Percentiles rank a stretch among this genome's conserved stretches.
phyloP scores from a whole-genome alignment of 2,329 filamentous ascomycete genomes.

The Fusarium temperatum region DNA sequence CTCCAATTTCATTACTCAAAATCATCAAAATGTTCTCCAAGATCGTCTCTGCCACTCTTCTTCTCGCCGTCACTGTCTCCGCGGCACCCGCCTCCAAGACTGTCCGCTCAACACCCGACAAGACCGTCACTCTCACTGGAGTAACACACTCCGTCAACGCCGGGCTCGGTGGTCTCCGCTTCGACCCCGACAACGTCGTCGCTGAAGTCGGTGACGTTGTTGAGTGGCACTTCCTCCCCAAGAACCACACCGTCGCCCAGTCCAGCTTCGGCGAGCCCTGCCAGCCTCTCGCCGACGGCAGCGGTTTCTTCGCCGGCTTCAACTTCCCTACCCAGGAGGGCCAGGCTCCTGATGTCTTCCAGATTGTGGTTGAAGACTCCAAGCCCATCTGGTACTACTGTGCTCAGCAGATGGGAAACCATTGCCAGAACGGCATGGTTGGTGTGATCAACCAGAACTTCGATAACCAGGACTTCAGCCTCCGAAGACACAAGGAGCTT shows the following conservation, averaged over 20 bases:
- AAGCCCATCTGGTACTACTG: constrained; percentile 58
- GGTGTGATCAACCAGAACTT: constrained; percentile 61
- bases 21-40: constrained; percentile 47
- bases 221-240: constrained; percentile 64
- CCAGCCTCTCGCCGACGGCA: constrained; percentile 48
- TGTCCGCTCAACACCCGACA: constrained; percentile 39
- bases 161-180: constrained; percentile 56
- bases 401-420: constrained; percentile 51
- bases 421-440: constrained; percentile 61
- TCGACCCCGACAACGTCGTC: constrained; percentile 60
- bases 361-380: constrained; percentile 52
- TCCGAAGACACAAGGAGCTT: constrained; percentile 49
- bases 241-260: constrained; percentile 60
- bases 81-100: constrained; percentile 47
- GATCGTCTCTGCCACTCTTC: constrained; percentile 41
- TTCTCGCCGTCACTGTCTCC: constrained; percentile 43
- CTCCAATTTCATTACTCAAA: background rate
- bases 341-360: constrained; percentile 55
- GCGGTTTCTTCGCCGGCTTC: constrained; percentile 59
- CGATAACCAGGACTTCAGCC: constrained; percentile 48
- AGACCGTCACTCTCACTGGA: constrained; percentile 49
- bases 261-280: constrained; percentile 56
- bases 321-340: constrained; percentile 48
- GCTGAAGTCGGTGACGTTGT: constrained; percentile 60
- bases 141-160: constrained; percentile 58